phyloP scores from a whole-genome alignment of 106 monocot genomes.

The Triglochin maritima region DNA sequence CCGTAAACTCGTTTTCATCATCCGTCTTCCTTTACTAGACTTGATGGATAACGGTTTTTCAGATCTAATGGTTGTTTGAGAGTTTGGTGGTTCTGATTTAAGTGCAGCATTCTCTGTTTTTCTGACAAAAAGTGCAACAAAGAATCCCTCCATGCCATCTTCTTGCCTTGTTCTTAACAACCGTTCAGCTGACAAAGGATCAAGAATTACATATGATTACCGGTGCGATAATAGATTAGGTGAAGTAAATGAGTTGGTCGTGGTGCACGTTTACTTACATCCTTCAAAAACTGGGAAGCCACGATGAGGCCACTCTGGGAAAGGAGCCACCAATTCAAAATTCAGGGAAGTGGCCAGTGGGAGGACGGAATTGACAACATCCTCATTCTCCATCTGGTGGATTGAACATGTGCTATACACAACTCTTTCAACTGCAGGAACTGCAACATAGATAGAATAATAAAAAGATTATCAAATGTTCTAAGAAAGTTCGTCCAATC shows the following conservation, averaged over 20 bases:
- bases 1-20: neutral
- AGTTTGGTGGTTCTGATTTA: neutral
- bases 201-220: neutral
- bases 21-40: neutral
- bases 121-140: conserved; percentile 81
- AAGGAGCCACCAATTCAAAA: conserved; percentile 66
- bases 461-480: neutral
- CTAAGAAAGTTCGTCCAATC: neutral
- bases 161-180: conserved; percentile 58
- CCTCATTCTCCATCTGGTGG: conserved; percentile 78
- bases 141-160: conserved; percentile 80
- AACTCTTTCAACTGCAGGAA: conserved; percentile 72
- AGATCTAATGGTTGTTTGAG: neutral
- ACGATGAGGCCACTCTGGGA: conserved; percentile 78
- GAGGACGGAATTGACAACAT: conserved; percentile 65
- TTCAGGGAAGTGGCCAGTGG: conserved; percentile 55
- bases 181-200: conserved; percentile 46
- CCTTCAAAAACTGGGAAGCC: conserved; percentile 83
- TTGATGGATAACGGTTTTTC: neutral
- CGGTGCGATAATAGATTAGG: neutral
- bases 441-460: conserved; percentile 14
- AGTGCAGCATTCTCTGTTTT: conserved; percentile 3
- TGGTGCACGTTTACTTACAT: conserved; percentile 26
- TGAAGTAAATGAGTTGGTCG: neutral
- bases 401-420: conserved; percentile 97